Conservation (phyloP, 2,329 filamentous ascomycete genomes). For the Fusarium pseudonygamai region DNA sequence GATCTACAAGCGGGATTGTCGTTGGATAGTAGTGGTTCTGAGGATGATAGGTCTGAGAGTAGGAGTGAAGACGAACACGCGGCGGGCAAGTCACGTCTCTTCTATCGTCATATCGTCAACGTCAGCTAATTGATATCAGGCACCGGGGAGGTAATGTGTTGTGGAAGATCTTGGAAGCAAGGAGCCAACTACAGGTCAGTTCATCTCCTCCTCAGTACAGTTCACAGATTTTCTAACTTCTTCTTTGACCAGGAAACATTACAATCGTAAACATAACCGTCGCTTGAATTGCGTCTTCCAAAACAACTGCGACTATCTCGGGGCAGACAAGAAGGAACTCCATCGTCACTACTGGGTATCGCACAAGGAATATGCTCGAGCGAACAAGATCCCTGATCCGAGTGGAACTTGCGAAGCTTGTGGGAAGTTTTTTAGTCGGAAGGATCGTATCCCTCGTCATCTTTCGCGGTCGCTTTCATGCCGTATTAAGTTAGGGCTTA, state of each 20-base stretch:
- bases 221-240: neutral
- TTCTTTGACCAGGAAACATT: constrained; percentile 2
- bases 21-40: neutral
- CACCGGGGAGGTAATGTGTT: neutral
- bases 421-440: neutral
- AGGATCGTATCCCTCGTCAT: constrained; percentile 20
- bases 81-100: neutral
- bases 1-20: constrained; percentile 20
- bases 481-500: constrained; percentile 20
- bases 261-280: neutral
- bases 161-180: neutral
- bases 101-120: rapidly evolving
- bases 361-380: constrained; percentile 8
- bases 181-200: constrained; percentile 12
- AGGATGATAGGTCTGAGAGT: neutral
- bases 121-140: neutral
- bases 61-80: neutral
- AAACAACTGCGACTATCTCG: neutral
- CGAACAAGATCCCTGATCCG: neutral
- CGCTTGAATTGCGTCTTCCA: constrained; percentile 2
- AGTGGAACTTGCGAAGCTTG: constrained; percentile 11
- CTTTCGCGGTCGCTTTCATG: constrained; percentile 4
- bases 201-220: neutral
- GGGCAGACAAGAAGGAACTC: neutral
- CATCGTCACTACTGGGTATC: constrained; percentile 24